Percentiles rank a stretch among this genome's conserved stretches.
Evolutionary conservation across 1,284 basidiomycete species (phyloP).

Genomic region (Cryptococcus deneoformans): DNA sequence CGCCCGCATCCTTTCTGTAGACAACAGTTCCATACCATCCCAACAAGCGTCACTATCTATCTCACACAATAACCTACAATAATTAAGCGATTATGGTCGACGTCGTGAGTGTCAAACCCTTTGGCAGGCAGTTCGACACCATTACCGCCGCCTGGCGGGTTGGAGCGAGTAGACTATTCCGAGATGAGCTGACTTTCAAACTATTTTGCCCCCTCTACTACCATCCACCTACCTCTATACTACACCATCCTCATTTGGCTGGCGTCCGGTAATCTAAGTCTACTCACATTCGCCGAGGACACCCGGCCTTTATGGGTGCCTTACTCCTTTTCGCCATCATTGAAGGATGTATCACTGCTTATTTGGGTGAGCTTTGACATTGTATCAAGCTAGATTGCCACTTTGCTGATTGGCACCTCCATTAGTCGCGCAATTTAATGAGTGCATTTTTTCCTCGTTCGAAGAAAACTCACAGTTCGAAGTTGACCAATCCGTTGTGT

Average conservation of each 20-base stretch:
- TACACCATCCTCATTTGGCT: too few relatives aligned
- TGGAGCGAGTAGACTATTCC: constrained; percentile 1
- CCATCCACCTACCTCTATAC: background rate
- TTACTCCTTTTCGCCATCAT: constrained; percentile 43
- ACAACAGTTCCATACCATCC: background rate
- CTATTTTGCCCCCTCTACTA: background rate
- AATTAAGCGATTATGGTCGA: background rate
- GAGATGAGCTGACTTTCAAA: background rate
- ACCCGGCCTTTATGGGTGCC: constrained; percentile 43
- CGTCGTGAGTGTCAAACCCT: background rate
- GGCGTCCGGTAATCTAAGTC: constrained; percentile 13
- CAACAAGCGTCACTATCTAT: background rate
- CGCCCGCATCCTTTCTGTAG: background rate
- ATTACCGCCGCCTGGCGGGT: background rate
- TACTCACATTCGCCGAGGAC: constrained; percentile 35
- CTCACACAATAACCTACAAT: background rate
- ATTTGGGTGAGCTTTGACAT: constrained; percentile 24
- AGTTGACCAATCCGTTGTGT: constrained; percentile 1
- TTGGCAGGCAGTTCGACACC: too few relatives aligned
- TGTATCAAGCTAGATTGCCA: background rate
- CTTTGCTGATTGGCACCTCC: too few relatives aligned
- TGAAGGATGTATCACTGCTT: constrained; percentile 44
- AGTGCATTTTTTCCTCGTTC: constrained; percentile 2
- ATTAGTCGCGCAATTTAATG: constrained; percentile 27
- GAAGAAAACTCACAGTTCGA: background rate